phyloP scores from a whole-genome alignment of 257 asterid genomes.

The Solanum rostratum region DNA sequence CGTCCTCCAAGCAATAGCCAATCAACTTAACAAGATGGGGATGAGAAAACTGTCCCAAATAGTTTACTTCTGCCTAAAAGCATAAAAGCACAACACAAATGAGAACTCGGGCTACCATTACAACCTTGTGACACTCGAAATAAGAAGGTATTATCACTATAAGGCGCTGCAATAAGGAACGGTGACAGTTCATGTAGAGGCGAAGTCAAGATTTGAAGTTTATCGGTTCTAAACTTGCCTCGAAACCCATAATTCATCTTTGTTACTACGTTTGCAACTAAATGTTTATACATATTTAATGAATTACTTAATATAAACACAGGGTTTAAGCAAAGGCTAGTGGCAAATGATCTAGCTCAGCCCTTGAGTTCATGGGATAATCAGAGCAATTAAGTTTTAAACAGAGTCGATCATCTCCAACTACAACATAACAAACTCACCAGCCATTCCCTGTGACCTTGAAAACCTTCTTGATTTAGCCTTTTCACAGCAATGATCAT shows the following conservation, averaged over 20 bases:
- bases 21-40: constrained; percentile 9
- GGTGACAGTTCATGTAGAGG: neutral
- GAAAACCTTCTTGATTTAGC: constrained; percentile 62
- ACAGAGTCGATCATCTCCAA: neutral
- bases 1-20: constrained; percentile 21
- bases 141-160: neutral
- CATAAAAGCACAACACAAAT: neutral
- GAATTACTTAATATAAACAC: neutral
- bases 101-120: neutral
- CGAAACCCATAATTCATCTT: neutral
- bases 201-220: neutral
- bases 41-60: constrained; percentile 13
- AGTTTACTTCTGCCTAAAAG: constrained; percentile 7
- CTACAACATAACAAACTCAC: constrained; percentile 31
- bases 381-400: neutral
- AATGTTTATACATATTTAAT: neutral
- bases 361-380: neutral
- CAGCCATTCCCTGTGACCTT: constrained; percentile 87
- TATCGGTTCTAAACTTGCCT: neutral
- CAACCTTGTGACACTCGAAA: neutral
- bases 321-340: neutral
- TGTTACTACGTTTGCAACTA: neutral
- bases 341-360: neutral
- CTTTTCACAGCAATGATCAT: constrained; percentile 64
- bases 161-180: neutral